A percentile compares a stretch with the other conserved stretches of the same genome.
These are phyloP conservation scores for Gymnopus androsaceus DNA, from an alignment of 1,284 basidiomycete genomes.

Conservation along the genomic window DNA sequence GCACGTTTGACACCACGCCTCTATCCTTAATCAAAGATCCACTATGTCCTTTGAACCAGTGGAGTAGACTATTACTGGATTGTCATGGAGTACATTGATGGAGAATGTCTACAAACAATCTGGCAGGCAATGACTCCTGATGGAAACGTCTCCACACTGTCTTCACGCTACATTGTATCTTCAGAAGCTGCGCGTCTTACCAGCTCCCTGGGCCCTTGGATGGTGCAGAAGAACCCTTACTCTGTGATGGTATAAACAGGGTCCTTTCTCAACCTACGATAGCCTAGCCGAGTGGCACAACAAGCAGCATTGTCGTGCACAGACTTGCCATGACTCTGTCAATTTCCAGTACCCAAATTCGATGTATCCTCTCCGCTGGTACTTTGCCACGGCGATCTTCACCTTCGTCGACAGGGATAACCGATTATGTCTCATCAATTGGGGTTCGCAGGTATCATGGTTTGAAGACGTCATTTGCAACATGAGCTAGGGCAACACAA, in stretches of 20 bases:
- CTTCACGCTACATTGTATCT: conserved; percentile 21
- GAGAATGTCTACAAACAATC: not conserved
- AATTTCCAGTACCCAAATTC: conserved; percentile 15
- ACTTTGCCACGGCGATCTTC: conserved; percentile 25
- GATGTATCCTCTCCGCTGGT: conserved; percentile 25
- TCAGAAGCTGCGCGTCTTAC: conserved; percentile 21
- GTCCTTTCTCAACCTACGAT: conserved; percentile 28
- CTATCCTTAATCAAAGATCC: too few relatives aligned
- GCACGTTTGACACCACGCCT: too few relatives aligned
- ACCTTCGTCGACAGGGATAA: conserved; percentile 19
- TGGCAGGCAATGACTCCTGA: not conserved
- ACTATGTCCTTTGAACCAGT: too few relatives aligned
- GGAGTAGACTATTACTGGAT: too few relatives aligned
- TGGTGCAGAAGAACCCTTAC: conserved; percentile 22
- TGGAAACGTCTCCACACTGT: conserved; percentile 9
- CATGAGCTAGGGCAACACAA: not conserved
- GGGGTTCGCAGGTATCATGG: conserved; percentile 25
- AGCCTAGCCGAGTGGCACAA: conserved; percentile 23
- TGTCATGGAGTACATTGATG: conserved; percentile 7
- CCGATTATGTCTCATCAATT: conserved; percentile 26
- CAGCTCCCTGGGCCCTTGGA: conserved; percentile 27
- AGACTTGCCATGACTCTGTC: not conserved
- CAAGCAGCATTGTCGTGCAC: conserved; percentile 26
- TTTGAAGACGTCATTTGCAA: conserved; percentile 18
- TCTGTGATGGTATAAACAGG: conserved; percentile 18